Evolutionary conservation across 2,329 filamentous ascomycete genomes (phyloP).

Genomic region (Colletotrichum cordylinicola): DNA sequence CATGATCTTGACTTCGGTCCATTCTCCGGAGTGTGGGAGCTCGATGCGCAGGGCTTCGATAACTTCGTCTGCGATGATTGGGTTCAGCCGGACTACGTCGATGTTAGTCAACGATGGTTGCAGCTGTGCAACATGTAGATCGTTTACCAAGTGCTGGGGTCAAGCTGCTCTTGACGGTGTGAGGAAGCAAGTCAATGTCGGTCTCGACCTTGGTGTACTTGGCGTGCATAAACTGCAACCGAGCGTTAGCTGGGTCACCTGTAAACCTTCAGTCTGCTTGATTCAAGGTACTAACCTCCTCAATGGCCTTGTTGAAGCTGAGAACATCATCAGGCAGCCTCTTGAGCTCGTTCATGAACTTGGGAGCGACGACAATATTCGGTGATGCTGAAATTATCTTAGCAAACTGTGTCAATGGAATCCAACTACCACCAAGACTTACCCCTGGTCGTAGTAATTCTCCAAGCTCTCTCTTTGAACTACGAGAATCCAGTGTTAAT

Average conservation of each 20-base stretch:
- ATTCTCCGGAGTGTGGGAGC: slow-evolving; percentile 42
- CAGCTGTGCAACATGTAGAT: background rate
- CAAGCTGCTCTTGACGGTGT: slow-evolving; percentile 34
- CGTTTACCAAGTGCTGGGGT: slow-evolving; percentile 36
- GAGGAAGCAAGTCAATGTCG: slow-evolving; percentile 27
- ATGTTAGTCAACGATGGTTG: background rate
- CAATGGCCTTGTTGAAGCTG: slow-evolving; percentile 31
- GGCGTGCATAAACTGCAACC: slow-evolving; percentile 30
- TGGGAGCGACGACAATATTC: slow-evolving; percentile 33
- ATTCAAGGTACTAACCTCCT: slow-evolving; percentile 12
- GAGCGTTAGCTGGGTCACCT: background rate
- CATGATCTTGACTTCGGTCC: slow-evolving; percentile 46
- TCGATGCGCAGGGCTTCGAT: slow-evolving; percentile 34
- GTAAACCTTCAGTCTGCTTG: background rate
- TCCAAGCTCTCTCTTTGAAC: slow-evolving; percentile 36
- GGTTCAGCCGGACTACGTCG: slow-evolving; percentile 37
- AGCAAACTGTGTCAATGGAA: background rate
- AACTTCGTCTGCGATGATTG: slow-evolving; percentile 43
- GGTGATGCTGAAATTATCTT: slow-evolving; percentile 20
- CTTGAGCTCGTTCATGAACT: slow-evolving; percentile 34
- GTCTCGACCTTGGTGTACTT: slow-evolving; percentile 38
- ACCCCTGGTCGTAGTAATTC: slow-evolving; percentile 31
- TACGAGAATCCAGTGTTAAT: background rate
- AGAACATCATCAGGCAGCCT: slow-evolving; percentile 36
- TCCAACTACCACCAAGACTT: background rate